These are phyloP conservation scores for Linanthus parryae DNA, from an alignment of 148 eudicot species.

Conservation along the genomic window DNA sequence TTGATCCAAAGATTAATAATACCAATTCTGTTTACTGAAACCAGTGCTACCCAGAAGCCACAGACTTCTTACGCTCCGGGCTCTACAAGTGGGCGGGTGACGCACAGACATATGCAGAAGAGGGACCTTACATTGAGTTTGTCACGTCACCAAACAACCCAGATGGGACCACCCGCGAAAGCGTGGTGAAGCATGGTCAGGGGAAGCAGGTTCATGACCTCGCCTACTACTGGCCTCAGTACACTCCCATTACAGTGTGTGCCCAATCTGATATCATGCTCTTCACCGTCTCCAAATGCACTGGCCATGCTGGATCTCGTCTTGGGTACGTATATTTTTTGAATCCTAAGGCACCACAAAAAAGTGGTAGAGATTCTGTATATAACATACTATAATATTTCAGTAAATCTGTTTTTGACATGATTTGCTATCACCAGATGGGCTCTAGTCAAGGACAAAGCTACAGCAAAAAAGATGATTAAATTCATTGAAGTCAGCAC, in stretches of 20 bases:
- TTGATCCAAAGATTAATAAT: too few species aligned
- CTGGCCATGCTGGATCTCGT: slow-evolving; percentile 88
- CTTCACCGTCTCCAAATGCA: slow-evolving; percentile 70
- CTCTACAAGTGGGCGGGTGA: slow-evolving; percentile 59
- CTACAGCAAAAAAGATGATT: slow-evolving; percentile 59
- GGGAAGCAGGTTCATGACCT: slow-evolving; percentile 62
- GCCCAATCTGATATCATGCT: slow-evolving; percentile 62
- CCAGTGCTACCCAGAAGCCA: slow-evolving; percentile 52
- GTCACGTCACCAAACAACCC: slow-evolving; percentile 82
- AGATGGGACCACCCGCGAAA: slow-evolving; percentile 38
- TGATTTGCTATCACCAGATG: slow-evolving; percentile 32
- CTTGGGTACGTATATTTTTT: slow-evolving; percentile 49
- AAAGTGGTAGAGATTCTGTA: too few species aligned
- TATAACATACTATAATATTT: too few species aligned
- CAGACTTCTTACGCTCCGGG: slow-evolving; percentile 35
- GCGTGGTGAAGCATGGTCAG: slow-evolving; percentile 33
- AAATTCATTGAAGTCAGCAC: slow-evolving; percentile 56
- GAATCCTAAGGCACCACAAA: too few species aligned
- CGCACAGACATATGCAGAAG: slow-evolving; percentile 25
- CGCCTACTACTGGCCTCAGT: slow-evolving; percentile 98
- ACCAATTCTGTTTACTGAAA: too few species aligned
- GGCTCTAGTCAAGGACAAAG: slow-evolving; percentile 80
- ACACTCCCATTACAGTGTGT: slow-evolving; percentile 52
- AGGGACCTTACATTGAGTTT: slow-evolving; percentile 59
- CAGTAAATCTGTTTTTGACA: neutral